Evolutionary conservation across 768 basidiomycete genomes (phyloP).

Genomic region (Gloeostereum incarnatum): DNA sequence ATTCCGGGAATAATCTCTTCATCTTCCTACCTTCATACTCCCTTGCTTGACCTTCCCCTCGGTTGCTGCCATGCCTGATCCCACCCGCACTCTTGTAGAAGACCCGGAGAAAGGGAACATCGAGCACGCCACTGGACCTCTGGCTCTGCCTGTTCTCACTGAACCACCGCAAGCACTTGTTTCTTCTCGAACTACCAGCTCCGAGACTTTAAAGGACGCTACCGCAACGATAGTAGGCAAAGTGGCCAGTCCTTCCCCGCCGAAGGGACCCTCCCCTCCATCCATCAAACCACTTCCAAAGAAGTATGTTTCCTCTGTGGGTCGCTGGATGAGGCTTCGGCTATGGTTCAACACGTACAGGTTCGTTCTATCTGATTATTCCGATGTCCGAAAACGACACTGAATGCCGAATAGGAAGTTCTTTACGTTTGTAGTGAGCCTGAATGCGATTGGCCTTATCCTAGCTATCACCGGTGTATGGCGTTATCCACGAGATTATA

Average conservation of each 20-base stretch:
- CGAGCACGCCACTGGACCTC: background rate
- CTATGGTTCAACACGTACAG: conserved; percentile 79
- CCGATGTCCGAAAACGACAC: background rate
- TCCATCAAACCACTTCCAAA: conserved; percentile 7
- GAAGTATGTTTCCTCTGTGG: conserved; percentile 28
- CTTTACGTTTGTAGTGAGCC: conserved; percentile 47
- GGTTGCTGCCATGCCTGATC: too few species aligned
- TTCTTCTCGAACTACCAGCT: too few species aligned
- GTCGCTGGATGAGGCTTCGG: conserved; percentile 48
- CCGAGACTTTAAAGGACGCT: too few species aligned
- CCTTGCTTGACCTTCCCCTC: too few species aligned
- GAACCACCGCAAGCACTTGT: too few species aligned
- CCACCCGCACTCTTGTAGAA: too few species aligned
- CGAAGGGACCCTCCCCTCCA: too few species aligned
- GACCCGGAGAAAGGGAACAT: background rate
- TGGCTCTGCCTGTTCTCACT: background rate
- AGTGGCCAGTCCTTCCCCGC: too few species aligned
- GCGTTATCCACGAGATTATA: conserved; percentile 56
- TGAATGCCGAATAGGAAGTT: conserved; percentile 46
- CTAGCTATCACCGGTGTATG: conserved; percentile 57
- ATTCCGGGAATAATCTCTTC: too few species aligned
- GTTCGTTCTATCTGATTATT: conserved; percentile 21
- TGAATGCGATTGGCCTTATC: conserved; percentile 53
- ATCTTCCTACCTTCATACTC: too few species aligned
- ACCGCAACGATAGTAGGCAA: too few species aligned